Conservation (phyloP, 2,329 filamentous ascomycete genomes). For the Rugonectria rugulosa region DNA sequence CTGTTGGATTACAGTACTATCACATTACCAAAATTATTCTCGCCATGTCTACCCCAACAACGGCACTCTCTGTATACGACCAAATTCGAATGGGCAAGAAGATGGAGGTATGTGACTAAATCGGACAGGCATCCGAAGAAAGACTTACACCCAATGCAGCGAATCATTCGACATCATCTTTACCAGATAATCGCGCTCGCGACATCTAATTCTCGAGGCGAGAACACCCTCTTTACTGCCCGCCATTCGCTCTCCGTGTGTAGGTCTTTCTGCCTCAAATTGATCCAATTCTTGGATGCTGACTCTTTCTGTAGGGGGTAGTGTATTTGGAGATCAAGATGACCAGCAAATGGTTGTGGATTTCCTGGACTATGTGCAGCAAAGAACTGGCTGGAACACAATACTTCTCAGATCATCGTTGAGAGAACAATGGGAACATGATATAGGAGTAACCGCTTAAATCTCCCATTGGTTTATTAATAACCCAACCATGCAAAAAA, state of each 20-base stretch:
- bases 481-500: background rate
- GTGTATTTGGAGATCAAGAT: conserved; percentile 22
- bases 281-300: background rate
- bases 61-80: conserved; percentile 20
- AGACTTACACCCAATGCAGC: background rate
- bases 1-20: conserved; percentile 24
- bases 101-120: conserved; percentile 6
- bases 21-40: conserved; percentile 25
- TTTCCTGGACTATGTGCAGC: conserved; percentile 24
- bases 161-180: conserved; percentile 16
- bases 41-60: conserved; percentile 16
- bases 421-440: conserved; percentile 22
- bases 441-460: background rate
- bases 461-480: too few species aligned
- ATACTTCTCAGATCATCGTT: conserved; percentile 17
- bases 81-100: conserved; percentile 21
- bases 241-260: conserved; percentile 21
- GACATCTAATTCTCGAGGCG: conserved; percentile 13
- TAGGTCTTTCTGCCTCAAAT: background rate
- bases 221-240: conserved; percentile 23
- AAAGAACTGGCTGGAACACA: conserved; percentile 27
- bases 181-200: conserved; percentile 21
- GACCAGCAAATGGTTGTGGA: conserved; percentile 24
- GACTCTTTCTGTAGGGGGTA: conserved; percentile 16
- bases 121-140: too few species aligned